These are phyloP conservation scores for Penicillium salamii DNA, from an alignment of 495 filamentous ascomycete species.

Conservation along the genomic window DNA sequence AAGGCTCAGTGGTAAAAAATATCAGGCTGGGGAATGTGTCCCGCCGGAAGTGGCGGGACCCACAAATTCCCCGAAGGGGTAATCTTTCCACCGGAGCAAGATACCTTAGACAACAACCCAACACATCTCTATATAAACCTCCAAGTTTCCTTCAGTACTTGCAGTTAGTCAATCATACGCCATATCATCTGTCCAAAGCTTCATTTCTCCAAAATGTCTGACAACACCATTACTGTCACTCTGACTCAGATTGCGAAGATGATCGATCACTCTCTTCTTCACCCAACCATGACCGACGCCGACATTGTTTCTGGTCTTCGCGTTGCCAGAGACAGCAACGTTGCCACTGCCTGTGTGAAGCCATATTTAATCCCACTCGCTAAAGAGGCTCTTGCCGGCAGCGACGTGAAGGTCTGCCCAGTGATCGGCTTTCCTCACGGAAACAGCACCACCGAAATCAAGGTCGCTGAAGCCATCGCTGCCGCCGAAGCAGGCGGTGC, in stretches of 20 bases:
- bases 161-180: too few relatives aligned
- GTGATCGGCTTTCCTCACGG: conserved; percentile 61
- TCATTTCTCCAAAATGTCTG: too few relatives aligned
- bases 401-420: conserved; percentile 49
- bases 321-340: conserved; percentile 42
- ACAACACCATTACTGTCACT: conserved; percentile 44
- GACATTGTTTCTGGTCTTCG: conserved; percentile 50
- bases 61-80: too few relatives aligned
- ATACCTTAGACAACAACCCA: too few relatives aligned
- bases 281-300: conserved; percentile 57
- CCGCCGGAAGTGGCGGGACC: too few relatives aligned
- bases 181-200: too few relatives aligned
- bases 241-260: conserved; percentile 52
- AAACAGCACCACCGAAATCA: conserved; percentile 52
- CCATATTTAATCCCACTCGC: conserved; percentile 51
- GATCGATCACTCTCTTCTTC: conserved; percentile 60
- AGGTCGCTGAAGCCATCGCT: conserved; percentile 48
- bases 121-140: too few relatives aligned
- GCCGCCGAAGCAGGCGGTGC: conserved; percentile 45
- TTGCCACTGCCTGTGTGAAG: conserved; percentile 57
- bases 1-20: too few relatives aligned
- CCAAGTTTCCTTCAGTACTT: too few relatives aligned
- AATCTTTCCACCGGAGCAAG: too few relatives aligned
- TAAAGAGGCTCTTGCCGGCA: conserved; percentile 40
- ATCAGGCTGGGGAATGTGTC: too few relatives aligned